Evolutionary conservation across 2,329 filamentous ascomycete species (phyloP).

Genomic region (Diaporthe sp.): DNA sequence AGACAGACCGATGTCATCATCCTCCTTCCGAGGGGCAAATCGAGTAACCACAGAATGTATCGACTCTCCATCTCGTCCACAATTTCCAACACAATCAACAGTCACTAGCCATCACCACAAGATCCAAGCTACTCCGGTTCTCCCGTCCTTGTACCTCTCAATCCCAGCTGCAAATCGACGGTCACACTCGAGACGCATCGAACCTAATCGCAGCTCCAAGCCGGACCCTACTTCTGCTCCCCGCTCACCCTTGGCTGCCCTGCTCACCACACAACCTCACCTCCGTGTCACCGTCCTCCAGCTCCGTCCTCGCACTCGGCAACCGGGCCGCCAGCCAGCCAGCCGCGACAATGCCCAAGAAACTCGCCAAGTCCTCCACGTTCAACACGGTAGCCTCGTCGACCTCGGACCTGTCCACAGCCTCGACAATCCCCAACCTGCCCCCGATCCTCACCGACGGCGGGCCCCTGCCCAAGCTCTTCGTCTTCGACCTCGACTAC

Average conservation of each 20-base stretch:
- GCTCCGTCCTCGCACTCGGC: background rate
- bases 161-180: background rate
- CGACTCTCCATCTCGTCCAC: background rate
- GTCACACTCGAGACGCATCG: background rate
- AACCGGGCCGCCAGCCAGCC: background rate
- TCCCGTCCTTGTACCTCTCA: background rate
- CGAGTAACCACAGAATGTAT: background rate
- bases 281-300: background rate
- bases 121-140: background rate
- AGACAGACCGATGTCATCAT: slow-evolving; percentile 9
- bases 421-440: slow-evolving; percentile 34
- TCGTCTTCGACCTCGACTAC: slow-evolving; percentile 97
- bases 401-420: slow-evolving; percentile 42
- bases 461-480: slow-evolving; percentile 81
- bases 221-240: slow-evolving; percentile 22
- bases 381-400: slow-evolving; percentile 42
- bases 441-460: slow-evolving; percentile 62
- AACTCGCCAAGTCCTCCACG: slow-evolving; percentile 39
- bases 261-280: background rate
- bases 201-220: slow-evolving; percentile 21
- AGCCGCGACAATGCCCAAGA: slow-evolving; percentile 36
- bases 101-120: background rate
- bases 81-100: background rate
- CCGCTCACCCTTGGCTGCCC: slow-evolving; percentile 6
- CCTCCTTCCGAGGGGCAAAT: slow-evolving; percentile 18